Base-by-base conservation (phyloP, 2,329 filamentous ascomycete species). In the Cryphonectria radicalis region DNA sequence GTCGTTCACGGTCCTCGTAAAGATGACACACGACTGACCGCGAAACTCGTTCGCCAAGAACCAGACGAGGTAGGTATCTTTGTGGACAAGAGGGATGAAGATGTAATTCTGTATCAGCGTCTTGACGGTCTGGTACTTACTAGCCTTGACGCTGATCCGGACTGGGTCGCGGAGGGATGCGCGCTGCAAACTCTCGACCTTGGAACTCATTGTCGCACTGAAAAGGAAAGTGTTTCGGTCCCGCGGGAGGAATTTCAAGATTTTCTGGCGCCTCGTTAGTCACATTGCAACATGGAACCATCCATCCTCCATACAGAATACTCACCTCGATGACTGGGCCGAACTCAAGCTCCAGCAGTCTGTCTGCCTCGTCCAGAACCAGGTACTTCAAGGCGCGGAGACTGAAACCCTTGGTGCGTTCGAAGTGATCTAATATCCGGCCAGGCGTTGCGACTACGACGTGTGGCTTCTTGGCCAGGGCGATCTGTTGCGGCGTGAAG, bases 371-470 rank as follows among this genome's bases (percentile, higher is more conserved):
- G 78, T 98, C 95, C 89, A 98, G 94, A 73, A 98, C 95, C 4
- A 98, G 85, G 78, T 95, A 97, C 78, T 95, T 95, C 53, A 98
- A 84, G 4, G 88, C 87, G 42, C 92, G 89, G 65, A 98, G 84
- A 1, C 92, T 95, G 82, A 99, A 98, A 14, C 96, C 95, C 81
- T 97, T 98, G 2, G 96, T 99, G 82, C 97, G 97, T 80, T 98
- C 94, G 11, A 98, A 84, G 77, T 99, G 96, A 77, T 98, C 96
- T 5, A 98, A 85, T 32, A 98, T 84, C 70, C 95, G 90, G 67
- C 95, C 95, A 0, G 95, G 95, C 0, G 95, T 98, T 0, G 95
- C 95, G 55, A 98, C 95, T 32, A 98, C 86, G 35, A 99, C 91
- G 78, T 99, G 96, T 10, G 96, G 96, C 77, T 95, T 95, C 86